Base-by-base conservation (phyloP, 805 yeast species). In the Ogataea allantospora region DNA sequence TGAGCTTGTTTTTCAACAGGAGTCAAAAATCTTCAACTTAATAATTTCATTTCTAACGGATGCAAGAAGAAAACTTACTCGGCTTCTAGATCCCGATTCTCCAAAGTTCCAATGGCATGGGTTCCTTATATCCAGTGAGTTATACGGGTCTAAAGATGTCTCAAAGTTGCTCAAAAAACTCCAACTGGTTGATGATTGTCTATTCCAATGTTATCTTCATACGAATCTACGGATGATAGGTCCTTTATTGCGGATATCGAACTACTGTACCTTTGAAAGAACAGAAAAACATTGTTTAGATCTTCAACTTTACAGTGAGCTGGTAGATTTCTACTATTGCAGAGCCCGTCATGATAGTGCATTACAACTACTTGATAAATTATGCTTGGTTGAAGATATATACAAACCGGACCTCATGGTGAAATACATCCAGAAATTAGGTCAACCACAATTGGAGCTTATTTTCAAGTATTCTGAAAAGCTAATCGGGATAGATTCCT, bases 321-420 rank as follows among this genome's bases (percentile, higher is more conserved):
- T 89, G 27, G 71, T 87, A 7, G 95, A 85, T 52, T 89, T 86
- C 53, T 86, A 83, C 50, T 79, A 67, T 48, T 76, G 82, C n/a
- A 67, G 81, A 35, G 55, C 62, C 1, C 55, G 73, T 32, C 95
- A 88, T 58, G 63, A 66, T 6, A 77, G 80, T 35, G 95, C 96
- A 0, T 63, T 93, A 27, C 62, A 69, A 4, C 68, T 85, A 53
- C 63, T 91, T 13, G 61, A 65, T n/a, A 58, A 57, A 10, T 41
- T 73, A 17, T 48, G 54, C 19, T 44, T 51, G 26, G 42, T 42
- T 12, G 41, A 38, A 6, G 51, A 60, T 22, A 44, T 37, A 41
- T 71, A 25, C 47, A 53, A 37, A 67, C 73, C 16, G 67, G 79
- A 56, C 12, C 61, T 73, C 26, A 71, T 76, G 29, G 64, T 81